Conservation (phyloP, 257 asterid genomes). For the Gynochthodes officinalis region DNA sequence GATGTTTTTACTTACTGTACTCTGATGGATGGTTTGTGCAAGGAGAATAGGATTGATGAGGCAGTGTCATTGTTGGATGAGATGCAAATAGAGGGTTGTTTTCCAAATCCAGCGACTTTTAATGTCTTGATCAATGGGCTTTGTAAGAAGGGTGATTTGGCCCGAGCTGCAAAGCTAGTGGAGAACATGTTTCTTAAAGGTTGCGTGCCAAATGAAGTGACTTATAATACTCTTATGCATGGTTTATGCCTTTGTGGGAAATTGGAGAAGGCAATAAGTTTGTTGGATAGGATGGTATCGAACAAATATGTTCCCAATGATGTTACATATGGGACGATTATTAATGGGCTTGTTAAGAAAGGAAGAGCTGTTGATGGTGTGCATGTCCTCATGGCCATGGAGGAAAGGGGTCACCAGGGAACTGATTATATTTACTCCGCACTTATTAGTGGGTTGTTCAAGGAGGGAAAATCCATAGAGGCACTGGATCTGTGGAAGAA, state of each 20-base stretch:
- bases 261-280: conserved; percentile 69
- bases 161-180: conserved; percentile 66
- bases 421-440: conserved; percentile 71
- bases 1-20: conserved; percentile 86
- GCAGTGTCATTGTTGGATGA: conserved; percentile 89
- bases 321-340: conserved; percentile 78
- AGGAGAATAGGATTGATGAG: conserved; percentile 72
- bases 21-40: conserved; percentile 95
- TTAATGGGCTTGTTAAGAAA: conserved; percentile 72
- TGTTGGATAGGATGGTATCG: conserved; percentile 68
- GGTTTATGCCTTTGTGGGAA: conserved; percentile 87
- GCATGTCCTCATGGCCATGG: conserved; percentile 54
- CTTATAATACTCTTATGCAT: conserved; percentile 86
- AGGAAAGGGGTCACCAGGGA: conserved; percentile 60
- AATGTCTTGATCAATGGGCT: conserved; percentile 86
- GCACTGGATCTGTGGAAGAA: conserved; percentile 59
- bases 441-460: conserved; percentile 81
- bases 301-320: conserved; percentile 58
- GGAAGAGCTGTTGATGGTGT: conserved; percentile 67
- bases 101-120: conserved; percentile 55
- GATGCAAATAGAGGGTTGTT: conserved; percentile 89
- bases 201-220: conserved; percentile 77
- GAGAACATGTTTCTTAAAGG: conserved; percentile 96
- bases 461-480: conserved; percentile 58
- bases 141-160: conserved; percentile 77